Base-by-base conservation (phyloP, 2,329 filamentous ascomycete genomes). In the Cytospora leucostoma region DNA sequence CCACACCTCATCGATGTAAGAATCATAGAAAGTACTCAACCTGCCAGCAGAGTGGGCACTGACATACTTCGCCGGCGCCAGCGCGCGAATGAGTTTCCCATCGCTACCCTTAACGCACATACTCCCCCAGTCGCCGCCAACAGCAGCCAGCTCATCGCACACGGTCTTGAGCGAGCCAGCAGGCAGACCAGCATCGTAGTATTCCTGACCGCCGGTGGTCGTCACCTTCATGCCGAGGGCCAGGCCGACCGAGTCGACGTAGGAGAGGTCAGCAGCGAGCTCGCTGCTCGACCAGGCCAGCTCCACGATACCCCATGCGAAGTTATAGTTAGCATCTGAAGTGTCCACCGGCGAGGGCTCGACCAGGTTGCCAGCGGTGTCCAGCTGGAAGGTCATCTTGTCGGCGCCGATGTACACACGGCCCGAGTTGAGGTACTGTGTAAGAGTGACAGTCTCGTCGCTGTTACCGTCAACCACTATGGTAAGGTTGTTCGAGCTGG, bases 311-410 rank as follows among this genome's bases (percentile, higher is more conserved):
- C 80, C 80, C 80, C 80, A 83, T 68, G 78, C 78, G 44, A 80
- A 69, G 2, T 70, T 74, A 0, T 77, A 71, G 34, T 87, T 87
- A 10, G 79, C 76, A 65, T 88, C 85, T 4, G 78, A 78, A 0
- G 81, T 79, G 70, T 90, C 90, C 10, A 84, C 81, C n/a, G 88
- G 84, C 3, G 85, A 88, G 1, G 88, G 88, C 71, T 89, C 87
- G 53, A 90, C 86, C 4, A 90, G 78, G 0, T 83, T 85, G 0
- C 87, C 84, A 2, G 85, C 85, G 0, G 85, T 85, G 69, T 90
- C 90, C 35, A 89, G 75, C 10, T 84, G 74, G 71, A 90, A 90
- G 0, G 79, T 84, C 49, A 89, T 77, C 35, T 77, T 79, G 8
- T 72, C 70, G 62, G 80, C 81, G 56, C 84, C 87, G 58, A 90